These are phyloP conservation scores for Ascochyta clinopodiicola DNA, from an alignment of 2,329 filamentous ascomycete species.

Conservation along the genomic window DNA sequence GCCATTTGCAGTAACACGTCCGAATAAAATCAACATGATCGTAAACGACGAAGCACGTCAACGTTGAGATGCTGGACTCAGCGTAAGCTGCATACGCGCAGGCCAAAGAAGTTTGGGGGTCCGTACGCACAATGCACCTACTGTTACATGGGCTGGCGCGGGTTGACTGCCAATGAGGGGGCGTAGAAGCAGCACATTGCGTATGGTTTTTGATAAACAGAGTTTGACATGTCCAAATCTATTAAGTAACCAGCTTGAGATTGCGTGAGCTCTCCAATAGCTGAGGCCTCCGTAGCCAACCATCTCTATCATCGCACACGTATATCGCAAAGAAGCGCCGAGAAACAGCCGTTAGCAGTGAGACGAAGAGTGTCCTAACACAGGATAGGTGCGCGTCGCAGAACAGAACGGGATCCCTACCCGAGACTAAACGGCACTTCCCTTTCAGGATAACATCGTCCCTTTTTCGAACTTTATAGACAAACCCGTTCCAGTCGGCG, in stretches of 20 bases:
- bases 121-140: background rate
- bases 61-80: background rate
- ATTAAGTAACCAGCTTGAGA: constrained; percentile 18
- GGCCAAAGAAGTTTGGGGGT: background rate
- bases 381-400: constrained; percentile 11
- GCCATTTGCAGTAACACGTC: background rate
- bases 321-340: constrained; percentile 14
- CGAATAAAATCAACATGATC: background rate
- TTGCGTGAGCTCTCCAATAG: constrained; percentile 14
- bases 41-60: background rate
- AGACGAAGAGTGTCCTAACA: constrained; percentile 17
- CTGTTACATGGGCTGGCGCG: background rate
- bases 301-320: constrained; percentile 21
- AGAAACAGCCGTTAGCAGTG: constrained; percentile 22
- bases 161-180: background rate
- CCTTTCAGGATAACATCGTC: constrained; percentile 3
- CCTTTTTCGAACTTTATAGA: constrained; percentile 5
- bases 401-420: constrained; percentile 3
- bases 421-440: constrained; percentile 10
- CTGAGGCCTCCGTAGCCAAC: constrained; percentile 21
- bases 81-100: background rate
- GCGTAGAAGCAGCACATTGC: background rate
- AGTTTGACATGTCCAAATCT: constrained; percentile 12
- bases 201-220: background rate
- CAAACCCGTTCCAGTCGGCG: background rate